Evolutionary conservation across 2,329 filamentous ascomycete genomes (phyloP), one percentile per base, ranked within the genome.

Genomic region (Penicillium sp.): DNA sequence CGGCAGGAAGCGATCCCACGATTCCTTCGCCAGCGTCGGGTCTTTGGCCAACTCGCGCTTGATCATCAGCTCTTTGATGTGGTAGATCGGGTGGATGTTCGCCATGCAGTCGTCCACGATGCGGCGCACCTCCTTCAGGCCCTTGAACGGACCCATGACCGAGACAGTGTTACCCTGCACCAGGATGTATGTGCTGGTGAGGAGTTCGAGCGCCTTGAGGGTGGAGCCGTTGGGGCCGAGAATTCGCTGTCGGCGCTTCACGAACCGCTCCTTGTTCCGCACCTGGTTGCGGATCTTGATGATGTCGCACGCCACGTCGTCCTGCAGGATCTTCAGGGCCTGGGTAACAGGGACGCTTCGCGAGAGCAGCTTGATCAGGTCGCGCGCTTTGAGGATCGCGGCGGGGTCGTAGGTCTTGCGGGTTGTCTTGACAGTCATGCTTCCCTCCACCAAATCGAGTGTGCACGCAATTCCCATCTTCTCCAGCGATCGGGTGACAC

Each of bases 151-250:
- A 0, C 95, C 95, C 90, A 99, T 97, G 5, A 86, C 89, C 0
- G 88, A 88, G 31, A 99, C 95, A 0, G 95, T 98, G 77, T 96
- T 98, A 67, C 95, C 95, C 76, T 99, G 95, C 0, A 99, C 95
- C 43, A 98, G 84, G 55, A 99, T 90, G 76, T 98, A 97, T 58
- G 91, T 96, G 70, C 89, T 83, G 0, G 95, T 99, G 56, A 99
- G 84, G 2, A 98, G 84, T 76, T 98, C 92, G 31, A 99, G 84
- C 1, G 95, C 95, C 75, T 98, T 98, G 55, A 99, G 83, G 1
- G 95, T 99, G 51, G 90, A 92, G 39, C 94, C 95, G 65, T 91
- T 90, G 15, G 94, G 93, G 0, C 95, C 95, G 25, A 99, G 83
- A 59, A 99, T 95, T 58, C 95, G 84, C 79, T 99, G 95, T 51